Base-by-base conservation (phyloP, 306 rosid species). In the Rosa lucieae region DNA sequence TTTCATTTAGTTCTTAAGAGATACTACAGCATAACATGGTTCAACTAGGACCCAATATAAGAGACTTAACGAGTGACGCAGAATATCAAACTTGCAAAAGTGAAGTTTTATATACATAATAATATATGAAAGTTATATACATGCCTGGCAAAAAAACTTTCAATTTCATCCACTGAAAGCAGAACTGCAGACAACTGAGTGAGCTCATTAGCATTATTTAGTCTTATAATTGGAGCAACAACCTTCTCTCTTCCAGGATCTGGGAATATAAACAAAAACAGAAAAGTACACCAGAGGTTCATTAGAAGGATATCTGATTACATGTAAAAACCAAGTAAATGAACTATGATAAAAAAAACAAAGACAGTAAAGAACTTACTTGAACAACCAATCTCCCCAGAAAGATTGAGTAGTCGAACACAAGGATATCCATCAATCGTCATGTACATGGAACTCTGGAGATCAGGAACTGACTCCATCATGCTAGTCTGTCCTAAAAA, bases 391-490 rank as follows among this genome's bases (percentile, higher is more conserved):
- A 92, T 92, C 39, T 84, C 82, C 80, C 97, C 98, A 74, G 98
- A 90, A 21, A 88, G 89, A 88, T 82, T 94, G 6, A 94, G 86
- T 63, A 94, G 76, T 43, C 97, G 90, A 12, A 94, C 96, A 69
- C 98, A 94, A 65, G 98, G 97, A 86, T 40, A 82, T 52, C 91
- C 94, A 46, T 84, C 91, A 67, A 92, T 84, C 52, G 77, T 82
- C 59, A 85, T 84, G 84, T 94, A 94, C 97, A 94, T 94, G 21
- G 94, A 88, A 82, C 84, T 89, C 81, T 90, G 96, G 78, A 94
- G 97, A 87, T 94, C 98, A 3, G 98, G 98, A 79, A 94, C 98
- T 20, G 98, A 94, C 80, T 92, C 93, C 89, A 94, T 86, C 74
- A 85, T 77, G 77, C 78, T 82, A 44, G 89, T 81, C 75, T 86